Evolutionary conservation across 1,139 yeast genomes (phyloP), one percentile per base, ranked within the genome.

Genomic region (Lodderomyces oxycetoniae): DNA sequence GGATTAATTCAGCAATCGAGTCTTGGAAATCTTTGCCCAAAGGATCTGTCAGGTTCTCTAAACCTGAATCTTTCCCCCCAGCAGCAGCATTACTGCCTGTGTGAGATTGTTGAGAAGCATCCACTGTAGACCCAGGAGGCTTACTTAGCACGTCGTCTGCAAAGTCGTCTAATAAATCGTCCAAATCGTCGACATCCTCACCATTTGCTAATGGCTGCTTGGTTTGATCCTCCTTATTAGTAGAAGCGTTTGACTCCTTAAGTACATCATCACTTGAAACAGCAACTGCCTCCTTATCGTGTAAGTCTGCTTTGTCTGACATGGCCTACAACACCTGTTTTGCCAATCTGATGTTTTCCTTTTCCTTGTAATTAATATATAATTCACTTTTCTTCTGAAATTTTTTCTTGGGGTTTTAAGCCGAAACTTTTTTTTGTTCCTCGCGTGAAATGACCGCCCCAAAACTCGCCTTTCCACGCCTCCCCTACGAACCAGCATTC

Each of bases 141-240:
- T 76, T 68, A 44, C 72, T 72, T 42, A 83, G 65, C 2, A 83
- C 76, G 46, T 82, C 88, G 39, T 82, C 86, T 28, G 87, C 89
- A 55, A 81, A 81, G 39, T 82, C 88, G 48, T 81, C 88, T 34
- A 83, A 61, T 40, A 79, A 67, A 46, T 80, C 89, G 46, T 82
- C 93, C 46, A 83, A 66, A 46, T 83, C 93, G 49, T 82, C 88
- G 40, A 79, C 66, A 36, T 79, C 84, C 38, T 78, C 86, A 13
- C 68, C 74, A 13, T 23, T 9, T 26, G 8, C 27, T 11, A 11
- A 7, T 25, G 8, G n/a, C n/a, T n/a, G n/a, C n/a, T n/a, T 7
- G 22, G 22, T n/a, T n/a, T n/a, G n/a, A n/a, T n/a, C n/a, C n/a
- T n/a, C n/a, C n/a, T n/a, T n/a, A n/a, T n/a, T n/a, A n/a, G n/a